Base-by-base conservation (phyloP, 1,284 basidiomycete genomes). In the Neolentinus lepideus region DNA sequence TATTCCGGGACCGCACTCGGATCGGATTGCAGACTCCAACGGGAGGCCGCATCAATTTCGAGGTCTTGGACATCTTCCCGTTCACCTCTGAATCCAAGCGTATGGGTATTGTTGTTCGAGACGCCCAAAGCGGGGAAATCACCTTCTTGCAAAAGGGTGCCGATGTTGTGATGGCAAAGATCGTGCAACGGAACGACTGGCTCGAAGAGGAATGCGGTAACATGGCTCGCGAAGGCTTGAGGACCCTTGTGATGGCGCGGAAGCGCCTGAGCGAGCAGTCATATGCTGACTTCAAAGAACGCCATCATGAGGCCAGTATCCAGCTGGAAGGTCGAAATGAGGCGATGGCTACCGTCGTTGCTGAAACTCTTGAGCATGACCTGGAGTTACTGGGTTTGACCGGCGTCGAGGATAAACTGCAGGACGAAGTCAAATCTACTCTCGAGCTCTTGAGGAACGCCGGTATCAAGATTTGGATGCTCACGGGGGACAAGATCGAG, bases 401-500 rank as follows among this genome's bases (percentile, higher is more conserved):
- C 0, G 97, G 96, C 26, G 97, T 99, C 1, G 97, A 99, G 70
- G 97, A 99, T 70, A 98, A 98, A 71, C 73, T 99, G 56, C 97
- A 99, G 65, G 96, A 98, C 57, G 95, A 96, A 38, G 96, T 99
- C 63, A 95, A 92, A 70, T 83, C 87, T 43, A 98, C 97, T 0
- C 73, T 99, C 58, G 97, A 99, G 72, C 68, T 98, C 51, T 71
- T 99, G 61, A 78, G 95, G 59, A 99, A 99, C 67, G 97, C 96
- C 0, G 96, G 96, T 1, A 88, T 99, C 72, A 98, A 94, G 77
- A 98, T 99, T 56, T 99, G 97, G 97, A 99, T 99, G 97, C 76
- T 99, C 64, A 99, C 97, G 0, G 97, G 97, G 0, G 97, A 99
- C 73, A 99, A 99, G 76, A 94, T 99, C 59, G 97, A 99, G 76